Evolutionary conservation across 371 early-diverging fungal species (phyloP).

Genomic region (Choanephora cucurbitarum): DNA sequence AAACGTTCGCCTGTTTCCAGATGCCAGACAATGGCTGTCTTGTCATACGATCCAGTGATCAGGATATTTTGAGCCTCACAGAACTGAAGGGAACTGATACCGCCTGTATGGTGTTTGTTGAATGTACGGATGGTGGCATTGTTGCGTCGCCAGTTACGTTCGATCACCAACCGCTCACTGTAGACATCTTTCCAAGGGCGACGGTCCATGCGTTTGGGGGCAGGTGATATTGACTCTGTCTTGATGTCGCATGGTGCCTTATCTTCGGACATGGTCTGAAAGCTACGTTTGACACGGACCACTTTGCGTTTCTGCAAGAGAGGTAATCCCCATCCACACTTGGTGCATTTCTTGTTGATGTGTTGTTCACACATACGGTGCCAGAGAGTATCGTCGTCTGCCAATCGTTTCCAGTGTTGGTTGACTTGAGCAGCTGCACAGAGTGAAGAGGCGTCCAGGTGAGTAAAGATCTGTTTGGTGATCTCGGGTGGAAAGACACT

Average conservation of each 20-base stretch:
- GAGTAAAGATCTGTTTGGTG: constrained; percentile 76
- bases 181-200: constrained; percentile 85
- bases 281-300: constrained; percentile 20
- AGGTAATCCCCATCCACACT: constrained; percentile 96
- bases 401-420: constrained; percentile 72
- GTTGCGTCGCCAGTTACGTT: constrained; percentile 82
- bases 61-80: constrained; percentile 73
- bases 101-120: constrained; percentile 71
- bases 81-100: constrained; percentile 80
- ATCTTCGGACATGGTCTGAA: background rate
- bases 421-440: constrained; percentile 89
- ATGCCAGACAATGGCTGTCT: constrained; percentile 83
- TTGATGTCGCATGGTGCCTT: constrained; percentile 1
- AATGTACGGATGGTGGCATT: constrained; percentile 45
- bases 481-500: constrained; percentile 76
- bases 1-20: constrained; percentile 74
- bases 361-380: constrained; percentile 96
- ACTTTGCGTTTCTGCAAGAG: constrained; percentile 56
- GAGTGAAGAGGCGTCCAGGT: constrained; percentile 88
- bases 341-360: constrained; percentile 91
- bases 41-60: constrained; percentile 84
- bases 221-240: constrained; percentile 3
- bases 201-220: constrained; percentile 27
- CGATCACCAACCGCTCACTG: constrained; percentile 78
- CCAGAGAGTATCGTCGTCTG: constrained; percentile 92